These are phyloP conservation scores for Rhynchosporium secalis DNA, from an alignment of 2,329 filamentous ascomycete species.

Conservation along the genomic window DNA sequence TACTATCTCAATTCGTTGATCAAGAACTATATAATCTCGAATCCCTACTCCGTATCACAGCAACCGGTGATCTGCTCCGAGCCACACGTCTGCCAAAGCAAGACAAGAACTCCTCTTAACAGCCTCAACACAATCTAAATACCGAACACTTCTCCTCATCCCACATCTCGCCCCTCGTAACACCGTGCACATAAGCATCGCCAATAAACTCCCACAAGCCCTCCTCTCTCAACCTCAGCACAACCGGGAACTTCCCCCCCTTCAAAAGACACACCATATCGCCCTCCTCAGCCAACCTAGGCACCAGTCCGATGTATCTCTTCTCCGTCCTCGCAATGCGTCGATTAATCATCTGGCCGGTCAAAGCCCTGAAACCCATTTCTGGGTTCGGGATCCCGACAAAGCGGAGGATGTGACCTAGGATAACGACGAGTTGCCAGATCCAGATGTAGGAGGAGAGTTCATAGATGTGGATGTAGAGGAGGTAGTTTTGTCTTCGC, in stretches of 20 bases:
- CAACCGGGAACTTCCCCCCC: slow-evolving; percentile 14
- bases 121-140: not conserved
- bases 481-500: slow-evolving; percentile 5
- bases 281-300: slow-evolving; percentile 14
- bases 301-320: slow-evolving; percentile 15
- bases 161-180: slow-evolving; percentile 19
- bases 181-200: slow-evolving; percentile 15
- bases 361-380: slow-evolving; percentile 8
- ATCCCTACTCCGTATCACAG: too few relatives aligned
- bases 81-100: too few relatives aligned
- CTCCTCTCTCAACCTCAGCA: slow-evolving; percentile 7
- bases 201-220: slow-evolving; percentile 13
- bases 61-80: too few relatives aligned
- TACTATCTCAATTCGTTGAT: too few relatives aligned
- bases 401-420: slow-evolving; percentile 15
- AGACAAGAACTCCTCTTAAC: too few relatives aligned
- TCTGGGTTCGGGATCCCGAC: slow-evolving; percentile 13
- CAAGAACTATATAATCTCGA: too few relatives aligned
- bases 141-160: slow-evolving; percentile 2
- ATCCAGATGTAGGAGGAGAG: slow-evolving; percentile 1
- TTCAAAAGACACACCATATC: slow-evolving; percentile 14
- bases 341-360: slow-evolving; percentile 6
- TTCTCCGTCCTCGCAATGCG: slow-evolving; percentile 13
- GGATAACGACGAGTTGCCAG: slow-evolving; percentile 9
- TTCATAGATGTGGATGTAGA: slow-evolving; percentile 3